These are phyloP conservation scores for Didymella segeticola DNA, from an alignment of 2,329 filamentous ascomycete species.

Conservation along the genomic window DNA sequence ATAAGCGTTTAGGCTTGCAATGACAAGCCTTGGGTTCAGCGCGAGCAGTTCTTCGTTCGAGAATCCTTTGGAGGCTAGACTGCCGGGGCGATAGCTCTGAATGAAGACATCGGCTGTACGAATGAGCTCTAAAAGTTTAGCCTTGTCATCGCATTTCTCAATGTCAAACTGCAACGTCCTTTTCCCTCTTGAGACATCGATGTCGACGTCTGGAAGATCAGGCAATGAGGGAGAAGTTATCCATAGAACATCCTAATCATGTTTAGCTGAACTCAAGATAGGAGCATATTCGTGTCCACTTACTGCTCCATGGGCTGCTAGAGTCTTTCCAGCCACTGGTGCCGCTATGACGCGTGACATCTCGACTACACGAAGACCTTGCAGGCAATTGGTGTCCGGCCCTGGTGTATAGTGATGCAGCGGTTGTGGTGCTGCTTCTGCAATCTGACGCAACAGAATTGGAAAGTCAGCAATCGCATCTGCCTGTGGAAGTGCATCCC, in stretches of 20 bases:
- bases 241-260: constrained; percentile 51
- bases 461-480: constrained; percentile 55
- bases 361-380: constrained; percentile 52
- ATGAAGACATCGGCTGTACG: constrained; percentile 61
- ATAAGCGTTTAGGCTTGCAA: constrained; percentile 62
- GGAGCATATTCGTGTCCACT: no score
- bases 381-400: constrained; percentile 43
- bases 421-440: constrained; percentile 18
- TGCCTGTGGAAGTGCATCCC: constrained; percentile 60
- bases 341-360: constrained; percentile 55
- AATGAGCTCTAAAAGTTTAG: constrained; percentile 53
- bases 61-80: constrained; percentile 55
- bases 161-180: constrained; percentile 58
- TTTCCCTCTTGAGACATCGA: constrained; percentile 57
- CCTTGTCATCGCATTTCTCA: constrained; percentile 50
- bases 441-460: constrained; percentile 52
- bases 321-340: constrained; percentile 51
- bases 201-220: constrained; percentile 49
- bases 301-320: constrained; percentile 54
- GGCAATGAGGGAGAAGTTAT: constrained; percentile 54
- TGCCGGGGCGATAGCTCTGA: constrained; percentile 60
- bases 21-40: constrained; percentile 55
- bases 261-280: no score
- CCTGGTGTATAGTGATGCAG: not conserved
- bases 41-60: constrained; percentile 48